Evolutionary conservation across 164 flowering plant genomes (phyloP).

Genomic region (Paratinospora sagittata): DNA sequence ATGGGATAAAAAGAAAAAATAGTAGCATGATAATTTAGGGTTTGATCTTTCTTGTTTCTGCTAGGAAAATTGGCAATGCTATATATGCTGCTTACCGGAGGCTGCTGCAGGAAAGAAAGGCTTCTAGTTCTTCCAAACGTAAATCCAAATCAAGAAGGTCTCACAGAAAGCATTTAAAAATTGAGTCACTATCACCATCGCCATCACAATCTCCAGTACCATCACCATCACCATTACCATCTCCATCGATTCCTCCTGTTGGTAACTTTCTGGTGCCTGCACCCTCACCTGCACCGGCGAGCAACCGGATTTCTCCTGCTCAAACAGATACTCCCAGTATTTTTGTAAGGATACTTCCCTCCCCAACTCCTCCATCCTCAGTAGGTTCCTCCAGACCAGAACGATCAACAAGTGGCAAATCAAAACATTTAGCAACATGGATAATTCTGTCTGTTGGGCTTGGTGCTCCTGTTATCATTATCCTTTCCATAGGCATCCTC

Average conservation of each 20-base stretch:
- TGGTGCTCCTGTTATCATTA: conserved; percentile 28
- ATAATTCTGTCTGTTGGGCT: conserved; percentile 16
- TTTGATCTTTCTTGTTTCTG: conserved; percentile 8
- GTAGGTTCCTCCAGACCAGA: conserved; percentile 15
- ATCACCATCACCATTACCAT: conserved; percentile 9
- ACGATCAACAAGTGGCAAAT: conserved; percentile 1
- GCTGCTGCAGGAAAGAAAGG: conserved; percentile 19
- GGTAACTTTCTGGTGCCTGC: conserved; percentile 12
- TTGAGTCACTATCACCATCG: conserved; percentile 1
- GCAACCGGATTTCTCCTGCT: conserved; percentile 7
- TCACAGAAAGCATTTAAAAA: background rate
- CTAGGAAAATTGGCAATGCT: conserved; percentile 16
- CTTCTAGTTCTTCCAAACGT: background rate
- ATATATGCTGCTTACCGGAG: conserved; percentile 24
- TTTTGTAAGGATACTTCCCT: conserved; percentile 8
- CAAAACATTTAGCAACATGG: conserved; percentile 6
- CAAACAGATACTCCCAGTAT: conserved; percentile 6
- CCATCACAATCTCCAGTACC: conserved; percentile 13
- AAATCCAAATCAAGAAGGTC: conserved; percentile 15
- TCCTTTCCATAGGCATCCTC: conserved; percentile 24
- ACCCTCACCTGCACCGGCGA: conserved; percentile 22
- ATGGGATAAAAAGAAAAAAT: background rate
- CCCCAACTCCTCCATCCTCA: conserved; percentile 23
- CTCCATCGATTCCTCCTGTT: conserved; percentile 17
- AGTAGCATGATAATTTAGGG: background rate